Percentiles rank a stretch among this genome's conserved stretches.
Evolutionary conservation across 2,329 filamentous ascomycete genomes (phyloP).

Genomic region (Bipolaris cookei): DNA sequence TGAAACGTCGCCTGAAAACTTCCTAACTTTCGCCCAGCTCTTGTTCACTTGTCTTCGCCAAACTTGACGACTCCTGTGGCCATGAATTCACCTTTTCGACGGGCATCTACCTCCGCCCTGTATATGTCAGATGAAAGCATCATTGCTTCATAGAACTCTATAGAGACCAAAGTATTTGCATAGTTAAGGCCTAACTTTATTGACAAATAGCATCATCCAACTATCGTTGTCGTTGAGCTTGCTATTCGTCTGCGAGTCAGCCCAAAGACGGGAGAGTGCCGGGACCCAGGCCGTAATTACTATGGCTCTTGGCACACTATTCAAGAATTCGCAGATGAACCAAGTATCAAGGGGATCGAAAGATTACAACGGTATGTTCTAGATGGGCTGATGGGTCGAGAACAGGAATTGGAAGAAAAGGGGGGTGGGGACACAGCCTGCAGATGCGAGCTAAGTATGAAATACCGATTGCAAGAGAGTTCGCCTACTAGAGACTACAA

Average conservation of each 20-base stretch:
- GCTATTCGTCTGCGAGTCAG: conserved; percentile 45
- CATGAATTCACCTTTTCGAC: conserved; percentile 45
- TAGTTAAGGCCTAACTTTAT: conserved; percentile 57
- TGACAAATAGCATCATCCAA: conserved; percentile 59
- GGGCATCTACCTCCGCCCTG: conserved; percentile 35
- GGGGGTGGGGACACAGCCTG: conserved; percentile 55
- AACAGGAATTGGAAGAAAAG: conserved; percentile 59
- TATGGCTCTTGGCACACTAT: conserved; percentile 38
- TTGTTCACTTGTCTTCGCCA: conserved; percentile 52
- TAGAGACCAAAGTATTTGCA: conserved; percentile 59
- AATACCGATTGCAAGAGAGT: neutral
- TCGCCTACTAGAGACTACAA: conserved; percentile 43
- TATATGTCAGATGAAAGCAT: conserved; percentile 53
- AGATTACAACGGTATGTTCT: conserved; percentile 46
- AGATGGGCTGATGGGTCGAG: conserved; percentile 50
- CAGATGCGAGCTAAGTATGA: neutral
- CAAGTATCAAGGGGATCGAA: conserved; percentile 37
- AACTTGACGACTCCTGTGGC: conserved; percentile 54
- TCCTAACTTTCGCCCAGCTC: conserved; percentile 29
- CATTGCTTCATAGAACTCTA: conserved; percentile 59
- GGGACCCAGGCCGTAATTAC: conserved; percentile 42
- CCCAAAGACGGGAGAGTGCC: conserved; percentile 35
- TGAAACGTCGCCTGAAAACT: neutral
- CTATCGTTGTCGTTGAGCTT: conserved; percentile 54
- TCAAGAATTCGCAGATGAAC: conserved; percentile 39